Evolutionary conservation across 495 filamentous ascomycete genomes (phyloP).

Genomic region (Lineolata rhizophorae): DNA sequence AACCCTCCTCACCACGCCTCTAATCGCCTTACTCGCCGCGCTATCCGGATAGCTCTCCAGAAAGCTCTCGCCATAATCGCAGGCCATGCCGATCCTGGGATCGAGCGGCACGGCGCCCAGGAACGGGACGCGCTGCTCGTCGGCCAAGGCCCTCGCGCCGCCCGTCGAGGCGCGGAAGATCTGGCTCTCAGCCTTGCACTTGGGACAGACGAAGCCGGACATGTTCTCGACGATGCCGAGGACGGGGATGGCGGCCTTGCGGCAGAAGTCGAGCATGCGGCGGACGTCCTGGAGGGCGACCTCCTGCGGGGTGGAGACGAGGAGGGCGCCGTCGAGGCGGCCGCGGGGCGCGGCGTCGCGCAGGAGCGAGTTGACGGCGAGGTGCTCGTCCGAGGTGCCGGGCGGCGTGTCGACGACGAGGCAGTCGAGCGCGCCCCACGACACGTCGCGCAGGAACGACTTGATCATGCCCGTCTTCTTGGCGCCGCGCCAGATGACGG

Average conservation of each 20-base stretch:
- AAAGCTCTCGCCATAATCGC: conserved; percentile 94
- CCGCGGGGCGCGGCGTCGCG: conserved; percentile 69
- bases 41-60: conserved; percentile 84
- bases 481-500: conserved; percentile 88
- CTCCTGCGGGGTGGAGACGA: conserved; percentile 90
- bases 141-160: conserved; percentile 54
- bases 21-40: conserved; percentile 60
- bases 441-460: conserved; percentile 89
- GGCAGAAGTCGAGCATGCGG: conserved; percentile 93
- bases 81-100: conserved; percentile 83
- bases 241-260: conserved; percentile 75
- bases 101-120: conserved; percentile 84
- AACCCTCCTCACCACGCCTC: conserved; percentile 49
- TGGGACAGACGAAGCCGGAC: conserved; percentile 86
- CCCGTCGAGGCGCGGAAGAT: conserved; percentile 89
- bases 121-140: conserved; percentile 71
- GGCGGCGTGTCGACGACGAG: conserved; percentile 88
- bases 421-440: conserved; percentile 90
- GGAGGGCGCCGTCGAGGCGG: conserved; percentile 84
- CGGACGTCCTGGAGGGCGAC: conserved; percentile 80
- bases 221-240: conserved; percentile 94
- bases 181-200: conserved; percentile 56
- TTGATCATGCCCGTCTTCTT: conserved; percentile 99
- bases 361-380: conserved; percentile 72
- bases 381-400: conserved; percentile 83